A percentile compares a stretch with the other conserved stretches of the same genome.
Evolutionary conservation across 2,329 filamentous ascomycete genomes (phyloP).

Genomic region (Talaromyces atroroseus): DNA sequence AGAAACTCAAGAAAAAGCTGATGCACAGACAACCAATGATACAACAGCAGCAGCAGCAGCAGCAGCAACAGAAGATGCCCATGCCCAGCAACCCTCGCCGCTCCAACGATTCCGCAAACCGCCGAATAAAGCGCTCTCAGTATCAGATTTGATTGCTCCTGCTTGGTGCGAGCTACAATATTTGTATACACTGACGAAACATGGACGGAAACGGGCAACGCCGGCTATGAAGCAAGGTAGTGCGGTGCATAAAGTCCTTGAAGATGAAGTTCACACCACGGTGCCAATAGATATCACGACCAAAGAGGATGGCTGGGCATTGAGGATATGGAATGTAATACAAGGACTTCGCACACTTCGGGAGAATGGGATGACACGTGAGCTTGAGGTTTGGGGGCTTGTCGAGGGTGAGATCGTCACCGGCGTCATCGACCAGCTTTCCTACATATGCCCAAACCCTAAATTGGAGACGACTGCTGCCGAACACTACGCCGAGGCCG

Average conservation of each 20-base stretch:
- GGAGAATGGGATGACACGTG: conserved; percentile 65
- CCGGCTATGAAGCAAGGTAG: conserved; percentile 78
- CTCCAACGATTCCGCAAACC: conserved; percentile 72
- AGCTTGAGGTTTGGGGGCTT: conserved; percentile 79
- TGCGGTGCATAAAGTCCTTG: conserved; percentile 72
- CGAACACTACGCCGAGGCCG: conserved; percentile 33
- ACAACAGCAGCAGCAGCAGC: not conserved
- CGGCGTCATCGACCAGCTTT: conserved; percentile 83
- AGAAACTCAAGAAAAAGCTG: not conserved
- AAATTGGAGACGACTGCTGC: conserved; percentile 60
- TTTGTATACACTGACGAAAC: conserved; percentile 73
- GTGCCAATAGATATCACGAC: conserved; percentile 67
- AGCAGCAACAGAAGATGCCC: too few species aligned
- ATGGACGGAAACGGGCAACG: conserved; percentile 70
- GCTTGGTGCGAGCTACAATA: conserved; percentile 97
- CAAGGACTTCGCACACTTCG: conserved; percentile 72
- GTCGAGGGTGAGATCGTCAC: conserved; percentile 78
- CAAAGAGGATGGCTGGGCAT: conserved; percentile 74
- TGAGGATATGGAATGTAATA: conserved; percentile 85
- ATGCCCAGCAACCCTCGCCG: conserved; percentile 54
- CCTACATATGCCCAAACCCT: conserved; percentile 67
- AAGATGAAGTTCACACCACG: conserved; percentile 76
- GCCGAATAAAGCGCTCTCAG: conserved; percentile 73
- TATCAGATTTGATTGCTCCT: conserved; percentile 81
- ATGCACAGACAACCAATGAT: not conserved